A percentile compares a stretch with the other conserved stretches of the same genome.
Conservation (phyloP, 2,329 filamentous ascomycete genomes). For the Sporothrix variecibatus region DNA sequence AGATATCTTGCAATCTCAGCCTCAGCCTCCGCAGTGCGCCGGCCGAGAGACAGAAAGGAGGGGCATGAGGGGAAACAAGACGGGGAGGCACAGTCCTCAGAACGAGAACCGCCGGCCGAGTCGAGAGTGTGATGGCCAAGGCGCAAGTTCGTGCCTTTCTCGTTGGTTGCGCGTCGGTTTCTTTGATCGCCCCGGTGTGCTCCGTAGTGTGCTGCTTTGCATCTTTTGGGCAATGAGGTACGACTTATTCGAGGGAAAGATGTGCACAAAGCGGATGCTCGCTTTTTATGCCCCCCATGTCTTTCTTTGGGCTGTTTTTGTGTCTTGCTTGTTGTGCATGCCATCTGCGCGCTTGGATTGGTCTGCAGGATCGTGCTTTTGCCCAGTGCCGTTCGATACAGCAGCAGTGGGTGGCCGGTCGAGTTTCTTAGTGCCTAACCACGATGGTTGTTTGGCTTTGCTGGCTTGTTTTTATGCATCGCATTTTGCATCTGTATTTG, state of each 20-base stretch:
- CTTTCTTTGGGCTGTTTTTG: not conserved
- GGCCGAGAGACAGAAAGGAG: not conserved
- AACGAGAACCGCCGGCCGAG: not conserved
- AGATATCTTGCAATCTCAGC: not conserved
- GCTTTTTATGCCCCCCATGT: not conserved
- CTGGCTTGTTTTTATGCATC: not conserved
- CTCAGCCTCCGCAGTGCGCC: not conserved
- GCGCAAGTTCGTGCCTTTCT: not conserved
- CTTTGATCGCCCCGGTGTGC: constrained; percentile 3
- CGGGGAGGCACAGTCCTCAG: not conserved
- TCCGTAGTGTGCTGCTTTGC: not conserved
- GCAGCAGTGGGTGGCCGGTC: not conserved
- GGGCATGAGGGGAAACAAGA: not conserved
- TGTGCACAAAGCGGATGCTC: not conserved
- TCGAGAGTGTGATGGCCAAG: not conserved
- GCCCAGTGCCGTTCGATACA: not conserved
- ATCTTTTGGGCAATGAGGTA: not conserved
- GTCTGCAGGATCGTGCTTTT: constrained; percentile 5
- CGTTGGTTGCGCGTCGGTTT: not conserved
- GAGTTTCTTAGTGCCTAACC: not conserved
- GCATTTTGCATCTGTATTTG: constrained; percentile 8
- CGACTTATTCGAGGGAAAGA: not conserved
- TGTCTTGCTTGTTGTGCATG: constrained; percentile 1
- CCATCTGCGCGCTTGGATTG: constrained; percentile 1
- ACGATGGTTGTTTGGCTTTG: not conserved